A percentile compares a stretch with the other conserved stretches of the same genome.
Conservation (phyloP, 768 basidiomycete species). For the Vararia minispora region DNA sequence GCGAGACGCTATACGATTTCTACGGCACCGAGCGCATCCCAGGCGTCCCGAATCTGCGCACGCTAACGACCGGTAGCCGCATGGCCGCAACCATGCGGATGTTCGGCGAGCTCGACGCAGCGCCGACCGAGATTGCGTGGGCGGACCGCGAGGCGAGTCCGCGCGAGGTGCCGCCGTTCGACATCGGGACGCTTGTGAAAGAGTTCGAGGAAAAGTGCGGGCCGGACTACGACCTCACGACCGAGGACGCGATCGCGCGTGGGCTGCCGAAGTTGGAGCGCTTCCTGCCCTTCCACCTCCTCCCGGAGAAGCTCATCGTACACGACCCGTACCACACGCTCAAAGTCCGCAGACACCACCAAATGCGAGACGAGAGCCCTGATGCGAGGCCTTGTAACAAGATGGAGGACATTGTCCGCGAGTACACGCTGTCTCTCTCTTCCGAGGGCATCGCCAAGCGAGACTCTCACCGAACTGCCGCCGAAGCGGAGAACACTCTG, state of each 20-base stretch:
- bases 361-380: no score
- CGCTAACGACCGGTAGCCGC: conserved; percentile 25
- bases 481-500: no score
- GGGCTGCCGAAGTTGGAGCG: neutral
- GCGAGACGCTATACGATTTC: conserved; percentile 32
- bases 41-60: conserved; percentile 10
- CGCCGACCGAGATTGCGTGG: conserved; percentile 22
- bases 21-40: conserved; percentile 16
- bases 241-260: neutral
- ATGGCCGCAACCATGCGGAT: conserved; percentile 25
- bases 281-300: conserved; percentile 3
- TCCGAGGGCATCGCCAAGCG: neutral
- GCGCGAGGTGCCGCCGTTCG: conserved; percentile 12
- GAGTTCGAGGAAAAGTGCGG: neutral
- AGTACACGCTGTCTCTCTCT: neutral
- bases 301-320: conserved; percentile 8
- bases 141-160: conserved; percentile 28
- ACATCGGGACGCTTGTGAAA: neutral
- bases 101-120: conserved; percentile 23
- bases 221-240: neutral
- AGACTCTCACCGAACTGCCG: no score
- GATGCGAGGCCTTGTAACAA: no score
- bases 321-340: conserved; percentile 9
- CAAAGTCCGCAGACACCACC: no score
- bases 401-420: neutral